Evolutionary conservation across 495 filamentous ascomycete genomes (phyloP).

Genomic region (Aspergillus incahuasiensis): DNA sequence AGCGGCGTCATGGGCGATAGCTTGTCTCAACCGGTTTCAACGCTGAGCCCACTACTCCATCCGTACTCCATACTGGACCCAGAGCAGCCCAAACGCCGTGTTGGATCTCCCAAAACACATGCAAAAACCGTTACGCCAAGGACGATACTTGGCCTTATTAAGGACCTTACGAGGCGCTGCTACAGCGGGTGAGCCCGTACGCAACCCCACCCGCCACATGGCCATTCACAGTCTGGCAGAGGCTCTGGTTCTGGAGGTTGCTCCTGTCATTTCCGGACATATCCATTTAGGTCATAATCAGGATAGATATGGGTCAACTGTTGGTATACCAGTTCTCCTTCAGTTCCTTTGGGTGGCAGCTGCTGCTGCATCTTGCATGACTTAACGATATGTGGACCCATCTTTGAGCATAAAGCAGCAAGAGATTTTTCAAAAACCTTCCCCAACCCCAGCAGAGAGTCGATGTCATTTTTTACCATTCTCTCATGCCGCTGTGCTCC

Average conservation of each 20-base stretch:
- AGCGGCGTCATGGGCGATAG: background rate
- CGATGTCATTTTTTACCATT: conserved; percentile 2
- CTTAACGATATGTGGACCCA: conserved; percentile 4
- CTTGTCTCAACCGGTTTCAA: conserved; percentile 3
- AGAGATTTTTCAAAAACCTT: conserved; percentile 5
- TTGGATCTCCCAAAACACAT: conserved; percentile 13
- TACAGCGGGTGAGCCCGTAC: conserved; percentile 37
- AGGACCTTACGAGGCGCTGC: conserved; percentile 19
- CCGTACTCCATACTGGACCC: conserved; percentile 11
- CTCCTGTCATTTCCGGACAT: conserved; percentile 6
- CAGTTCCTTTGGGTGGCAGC: background rate
- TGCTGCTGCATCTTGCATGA: conserved; percentile 8
- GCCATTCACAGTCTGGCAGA: conserved; percentile 12
- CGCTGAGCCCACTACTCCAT: background rate
- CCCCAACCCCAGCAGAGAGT: conserved; percentile 11
- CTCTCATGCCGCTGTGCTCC: conserved; percentile 10
- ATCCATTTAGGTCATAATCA: background rate
- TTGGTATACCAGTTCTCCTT: background rate
- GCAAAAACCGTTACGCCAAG: conserved; percentile 41
- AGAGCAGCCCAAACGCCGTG: conserved; percentile 3
- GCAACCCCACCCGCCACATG: conserved; percentile 31
- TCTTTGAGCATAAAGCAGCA: conserved; percentile 5
- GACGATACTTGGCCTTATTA: conserved; percentile 14
- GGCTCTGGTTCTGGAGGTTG: conserved; percentile 5
- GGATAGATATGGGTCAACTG: conserved; percentile 1